Base-by-base conservation (phyloP, 192 early-diverging fungal genomes). In the Mortierella antarctica region DNA sequence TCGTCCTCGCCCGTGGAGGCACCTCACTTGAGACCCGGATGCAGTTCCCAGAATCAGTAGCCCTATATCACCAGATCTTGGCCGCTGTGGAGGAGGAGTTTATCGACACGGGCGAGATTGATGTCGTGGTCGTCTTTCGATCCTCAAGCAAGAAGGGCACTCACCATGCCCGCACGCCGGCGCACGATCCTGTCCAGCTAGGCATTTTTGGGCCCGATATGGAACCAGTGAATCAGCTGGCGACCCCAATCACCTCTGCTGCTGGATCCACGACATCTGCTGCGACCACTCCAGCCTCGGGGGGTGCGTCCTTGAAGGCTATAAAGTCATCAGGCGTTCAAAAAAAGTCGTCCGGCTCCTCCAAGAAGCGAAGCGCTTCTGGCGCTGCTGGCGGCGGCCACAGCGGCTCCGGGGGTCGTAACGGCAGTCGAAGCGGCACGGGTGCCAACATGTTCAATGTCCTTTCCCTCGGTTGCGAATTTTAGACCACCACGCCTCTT, bases 391-490 rank as follows among this genome's bases (percentile, higher is more conserved):
- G 76, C 17, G 18, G 39, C 11, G 51, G 58, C 9, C 18, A 58
- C 40, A 51, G 48, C 41, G 48, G 57, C 14, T 7, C 21, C 15
- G 49, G 57, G 13, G 21, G 62, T 48, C 40, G 57, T 7, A 54
- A 51, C 61, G 42, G 63, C 12, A n/a, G 52, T 10, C 12, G 67
- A 8, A 57, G 69, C 2, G 31, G 64, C 6, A 57, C 49, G 8
- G 76, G 76, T 13, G 76, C 48, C 21, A 83, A 83, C 61, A 73
- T 83, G 71, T 83, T 83, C 40, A 78, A 73, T 42, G 82, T 83
- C n/a, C 42, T 83, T 6, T 65, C 74, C 17, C 71, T 77, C 7
- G 82, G 82, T 14, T 83, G 82, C 23, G 74, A 77, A 17, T 83
- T 76, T 54, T 83, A 73, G 55, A 49, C 18, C 31, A 31, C 31